Evolutionary conservation across 1,139 yeast species (phyloP).

Genomic region (Scheffersomyces stambukii): DNA sequence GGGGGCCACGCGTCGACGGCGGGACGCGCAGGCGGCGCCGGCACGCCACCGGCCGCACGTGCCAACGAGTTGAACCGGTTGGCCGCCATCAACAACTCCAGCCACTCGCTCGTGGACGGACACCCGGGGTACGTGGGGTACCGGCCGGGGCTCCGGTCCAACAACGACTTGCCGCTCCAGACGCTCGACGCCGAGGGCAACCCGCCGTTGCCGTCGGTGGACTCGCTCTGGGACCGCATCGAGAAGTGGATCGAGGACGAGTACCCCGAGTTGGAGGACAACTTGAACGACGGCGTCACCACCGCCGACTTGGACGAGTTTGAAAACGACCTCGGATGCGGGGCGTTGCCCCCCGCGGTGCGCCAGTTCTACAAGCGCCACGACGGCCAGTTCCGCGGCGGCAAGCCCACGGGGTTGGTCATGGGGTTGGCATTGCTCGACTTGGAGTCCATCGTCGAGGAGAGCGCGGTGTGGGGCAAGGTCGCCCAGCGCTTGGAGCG

Average conservation of each 20-base stretch:
- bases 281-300: slow-evolving; percentile 66
- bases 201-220: slow-evolving; percentile 70
- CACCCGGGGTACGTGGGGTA: slow-evolving; percentile 22
- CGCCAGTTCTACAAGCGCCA: slow-evolving; percentile 72
- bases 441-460: slow-evolving; percentile 66
- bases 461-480: slow-evolving; percentile 68
- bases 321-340: slow-evolving; percentile 65
- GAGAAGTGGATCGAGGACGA: slow-evolving; percentile 72
- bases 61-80: slow-evolving; percentile 12
- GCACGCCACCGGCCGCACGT: no score
- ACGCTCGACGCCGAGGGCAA: slow-evolving; percentile 46
- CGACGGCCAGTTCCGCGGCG: slow-evolving; percentile 80
- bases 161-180: slow-evolving; percentile 37
- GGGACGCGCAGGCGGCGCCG: no score
- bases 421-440: slow-evolving; percentile 71
- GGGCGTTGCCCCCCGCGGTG: slow-evolving; percentile 66
- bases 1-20: slow-evolving; percentile 17
- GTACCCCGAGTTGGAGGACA: slow-evolving; percentile 77
- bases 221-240: slow-evolving; percentile 69
- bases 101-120: slow-evolving; percentile 24
- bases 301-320: slow-evolving; percentile 73
- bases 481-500: slow-evolving; percentile 53
- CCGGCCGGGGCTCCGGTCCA: slow-evolving; percentile 38
- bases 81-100: no score
- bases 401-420: slow-evolving; percentile 69